These are phyloP conservation scores for Copromyces sp. DNA, from an alignment of 495 filamentous ascomycete species.

Conservation along the genomic window DNA sequence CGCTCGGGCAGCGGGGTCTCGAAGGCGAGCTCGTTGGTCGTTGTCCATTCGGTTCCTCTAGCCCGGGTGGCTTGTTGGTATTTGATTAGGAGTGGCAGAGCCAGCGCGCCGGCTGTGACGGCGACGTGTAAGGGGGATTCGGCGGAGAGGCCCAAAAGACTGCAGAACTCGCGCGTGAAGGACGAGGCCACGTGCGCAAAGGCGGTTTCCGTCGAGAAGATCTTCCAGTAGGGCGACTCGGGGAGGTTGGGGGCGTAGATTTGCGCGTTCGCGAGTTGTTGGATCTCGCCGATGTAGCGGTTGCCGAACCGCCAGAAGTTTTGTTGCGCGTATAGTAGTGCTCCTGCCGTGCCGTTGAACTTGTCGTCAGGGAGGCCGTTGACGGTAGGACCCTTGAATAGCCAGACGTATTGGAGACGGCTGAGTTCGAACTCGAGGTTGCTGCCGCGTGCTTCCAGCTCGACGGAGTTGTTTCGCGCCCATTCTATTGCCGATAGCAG, in stretches of 20 bases:
- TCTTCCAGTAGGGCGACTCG: slow-evolving; percentile 59
- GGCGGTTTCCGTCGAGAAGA: slow-evolving; percentile 62
- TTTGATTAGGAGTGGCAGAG: slow-evolving; percentile 76
- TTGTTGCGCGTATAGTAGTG: slow-evolving; percentile 60
- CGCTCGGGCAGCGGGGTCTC: slow-evolving; percentile 79
- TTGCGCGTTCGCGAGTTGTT: slow-evolving; percentile 67
- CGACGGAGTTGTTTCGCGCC: slow-evolving; percentile 58
- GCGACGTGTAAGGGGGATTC: slow-evolving; percentile 87
- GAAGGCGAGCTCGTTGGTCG: slow-evolving; percentile 78
- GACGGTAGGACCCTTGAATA: slow-evolving; percentile 47
- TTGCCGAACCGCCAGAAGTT: slow-evolving; percentile 47
- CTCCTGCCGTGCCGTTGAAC: slow-evolving; percentile 35
- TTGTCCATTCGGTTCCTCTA: slow-evolving; percentile 91
- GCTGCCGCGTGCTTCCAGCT: slow-evolving; percentile 72
- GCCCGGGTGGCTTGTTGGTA: slow-evolving; percentile 71
- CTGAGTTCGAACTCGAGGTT: slow-evolving; percentile 93
- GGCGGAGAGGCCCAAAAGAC: slow-evolving; percentile 75
- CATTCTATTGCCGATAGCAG: slow-evolving; percentile 77
- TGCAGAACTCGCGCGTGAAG: slow-evolving; percentile 92
- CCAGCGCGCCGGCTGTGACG: slow-evolving; percentile 82
- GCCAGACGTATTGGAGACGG: slow-evolving; percentile 75
- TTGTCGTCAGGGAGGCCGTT: slow-evolving; percentile 37
- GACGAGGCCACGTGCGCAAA: slow-evolving; percentile 73
- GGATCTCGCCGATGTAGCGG: slow-evolving; percentile 63
- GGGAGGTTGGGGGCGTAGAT: slow-evolving; percentile 59